phyloP scores from a whole-genome alignment of 78 protist species.

The Dictyostelium citrinum region DNA sequence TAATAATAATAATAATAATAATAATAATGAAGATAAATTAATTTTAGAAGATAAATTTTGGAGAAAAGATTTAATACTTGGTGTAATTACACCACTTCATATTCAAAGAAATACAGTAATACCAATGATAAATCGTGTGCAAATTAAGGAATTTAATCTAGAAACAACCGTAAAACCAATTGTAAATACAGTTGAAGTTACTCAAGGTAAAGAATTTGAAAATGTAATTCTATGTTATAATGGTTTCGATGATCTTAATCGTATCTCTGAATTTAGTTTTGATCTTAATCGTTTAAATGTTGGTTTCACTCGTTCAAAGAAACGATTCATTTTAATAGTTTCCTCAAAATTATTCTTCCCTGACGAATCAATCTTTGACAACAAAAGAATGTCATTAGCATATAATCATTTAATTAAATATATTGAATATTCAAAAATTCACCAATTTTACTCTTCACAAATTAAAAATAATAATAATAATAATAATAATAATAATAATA shows the following conservation, averaged over 20 bases:
- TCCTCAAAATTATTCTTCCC: constrained; percentile 23
- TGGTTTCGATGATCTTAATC: constrained; percentile 31
- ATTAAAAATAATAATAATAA: background rate
- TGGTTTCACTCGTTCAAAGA: constrained; percentile 43
- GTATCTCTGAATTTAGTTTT: constrained; percentile 41
- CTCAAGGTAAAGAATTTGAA: constrained; percentile 68
- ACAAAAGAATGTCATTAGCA: constrained; percentile 1
- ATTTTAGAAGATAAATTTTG: constrained; percentile 1
- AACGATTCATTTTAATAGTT: constrained; percentile 31
- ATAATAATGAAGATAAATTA: background rate
- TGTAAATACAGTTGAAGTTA: constrained; percentile 43
- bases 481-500: background rate
- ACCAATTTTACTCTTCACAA: background rate
- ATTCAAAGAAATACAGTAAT: constrained; percentile 17
- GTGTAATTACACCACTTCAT: constrained; percentile 61
- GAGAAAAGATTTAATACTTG: background rate
- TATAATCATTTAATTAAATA: background rate
- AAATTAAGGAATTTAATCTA: background rate
- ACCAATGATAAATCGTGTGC: background rate
- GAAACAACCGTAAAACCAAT: background rate
- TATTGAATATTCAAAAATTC: constrained; percentile 25
- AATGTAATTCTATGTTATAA: constrained; percentile 51
- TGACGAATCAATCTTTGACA: constrained; percentile 35
- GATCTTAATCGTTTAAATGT: constrained; percentile 56
- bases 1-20: background rate